phyloP scores from a whole-genome alignment of 202 grass and related monocot genomes.

The Zoysia matrella region DNA sequence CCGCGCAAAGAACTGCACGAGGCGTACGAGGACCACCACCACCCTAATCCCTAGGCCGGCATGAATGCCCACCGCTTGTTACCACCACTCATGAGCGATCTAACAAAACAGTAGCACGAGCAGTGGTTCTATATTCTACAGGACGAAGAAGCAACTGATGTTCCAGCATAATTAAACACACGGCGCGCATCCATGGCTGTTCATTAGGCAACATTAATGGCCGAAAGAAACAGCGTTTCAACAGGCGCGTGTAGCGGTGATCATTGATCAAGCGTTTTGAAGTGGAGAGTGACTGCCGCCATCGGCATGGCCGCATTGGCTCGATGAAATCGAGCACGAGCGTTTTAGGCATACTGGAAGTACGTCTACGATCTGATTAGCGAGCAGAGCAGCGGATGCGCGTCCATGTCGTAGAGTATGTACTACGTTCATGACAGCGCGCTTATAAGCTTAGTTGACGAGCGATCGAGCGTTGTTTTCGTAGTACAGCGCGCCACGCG shows the following conservation, averaged over 20 bases:
- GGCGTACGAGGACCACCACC: constrained; percentile 16
- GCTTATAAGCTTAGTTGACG: neutral
- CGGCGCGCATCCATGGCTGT: neutral
- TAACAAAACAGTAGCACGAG: no score
- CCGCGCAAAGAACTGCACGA: neutral
- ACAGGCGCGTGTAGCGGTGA: neutral
- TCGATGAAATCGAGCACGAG: neutral
- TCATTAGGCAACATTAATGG: constrained; percentile 21
- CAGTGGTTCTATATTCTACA: neutral
- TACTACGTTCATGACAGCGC: neutral
- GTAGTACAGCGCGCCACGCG: neutral
- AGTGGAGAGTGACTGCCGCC: no score
- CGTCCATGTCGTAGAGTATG: neutral
- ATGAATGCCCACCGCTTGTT: constrained; percentile 41
- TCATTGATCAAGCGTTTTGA: no score
- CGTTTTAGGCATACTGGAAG: neutral
- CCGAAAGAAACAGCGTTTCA: neutral
- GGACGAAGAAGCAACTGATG: constrained; percentile 9
- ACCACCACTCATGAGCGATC: constrained; percentile 1
- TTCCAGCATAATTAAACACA: neutral
- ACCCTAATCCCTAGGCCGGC: neutral
- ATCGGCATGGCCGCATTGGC: neutral
- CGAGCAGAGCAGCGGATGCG: neutral
- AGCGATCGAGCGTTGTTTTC: constrained; percentile 6
- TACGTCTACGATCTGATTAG: neutral